Evolutionary conservation across 192 early-diverging fungal genomes (phyloP).

Genomic region (Backusella tuberculispora): DNA sequence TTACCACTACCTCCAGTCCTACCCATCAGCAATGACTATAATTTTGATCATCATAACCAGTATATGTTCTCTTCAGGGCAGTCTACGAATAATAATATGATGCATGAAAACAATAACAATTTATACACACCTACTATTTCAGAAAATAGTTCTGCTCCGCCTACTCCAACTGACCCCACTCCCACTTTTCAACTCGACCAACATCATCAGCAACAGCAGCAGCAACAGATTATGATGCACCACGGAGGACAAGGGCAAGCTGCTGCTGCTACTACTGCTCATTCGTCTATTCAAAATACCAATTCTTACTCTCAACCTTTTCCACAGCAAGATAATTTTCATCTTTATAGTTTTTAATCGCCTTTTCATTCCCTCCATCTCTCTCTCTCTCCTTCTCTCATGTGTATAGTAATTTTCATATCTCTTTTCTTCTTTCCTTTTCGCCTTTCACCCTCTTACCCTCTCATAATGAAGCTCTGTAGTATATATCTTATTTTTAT

Average conservation of each 20-base stretch:
- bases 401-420: background rate
- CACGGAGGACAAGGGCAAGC: background rate
- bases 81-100: background rate
- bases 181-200: background rate
- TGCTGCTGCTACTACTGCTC: background rate
- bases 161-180: background rate
- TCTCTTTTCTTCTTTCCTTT: background rate
- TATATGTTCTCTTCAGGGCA: background rate
- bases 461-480: background rate
- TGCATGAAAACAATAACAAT: background rate
- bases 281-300: background rate
- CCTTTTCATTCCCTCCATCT: background rate
- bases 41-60: background rate
- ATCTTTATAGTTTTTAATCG: background rate
- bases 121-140: slow-evolving; percentile 7
- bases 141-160: background rate
- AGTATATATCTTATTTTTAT: background rate
- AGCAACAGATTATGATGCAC: background rate
- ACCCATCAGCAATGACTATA: background rate
- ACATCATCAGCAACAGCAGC: background rate
- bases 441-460: background rate
- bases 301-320: background rate
- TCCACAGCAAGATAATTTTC: background rate
- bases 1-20: no score
- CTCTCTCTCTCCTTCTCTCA: background rate